phyloP scores from a whole-genome alignment of 2,329 filamentous ascomycete genomes.

The Talaromyces pinophilus region DNA sequence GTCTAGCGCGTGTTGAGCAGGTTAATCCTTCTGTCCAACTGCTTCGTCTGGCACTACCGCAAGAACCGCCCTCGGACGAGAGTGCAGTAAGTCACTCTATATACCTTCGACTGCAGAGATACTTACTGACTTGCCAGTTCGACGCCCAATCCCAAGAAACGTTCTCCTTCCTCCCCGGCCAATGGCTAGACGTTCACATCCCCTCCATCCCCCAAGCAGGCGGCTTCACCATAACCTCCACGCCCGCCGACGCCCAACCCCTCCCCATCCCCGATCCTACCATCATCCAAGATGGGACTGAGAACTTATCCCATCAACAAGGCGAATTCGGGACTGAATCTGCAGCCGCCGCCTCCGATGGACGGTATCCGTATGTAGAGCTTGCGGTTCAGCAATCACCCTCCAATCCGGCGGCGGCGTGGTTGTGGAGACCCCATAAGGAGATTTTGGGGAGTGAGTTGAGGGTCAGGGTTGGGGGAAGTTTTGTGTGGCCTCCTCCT shows the following conservation, averaged over 20 bases:
- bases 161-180: constrained; percentile 72
- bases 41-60: constrained; percentile 63
- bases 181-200: constrained; percentile 84
- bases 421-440: constrained; percentile 65
- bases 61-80: constrained; percentile 39
- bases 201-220: constrained; percentile 70
- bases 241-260: constrained; percentile 58
- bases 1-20: constrained; percentile 60
- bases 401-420: constrained; percentile 70
- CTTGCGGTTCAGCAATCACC: constrained; percentile 75
- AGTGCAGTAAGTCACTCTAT: constrained; percentile 47
- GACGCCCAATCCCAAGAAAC: constrained; percentile 29
- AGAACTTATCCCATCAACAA: constrained; percentile 16
- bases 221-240: constrained; percentile 84
- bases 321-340: constrained; percentile 28
- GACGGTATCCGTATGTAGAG: constrained; percentile 62
- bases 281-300: constrained; percentile 18
- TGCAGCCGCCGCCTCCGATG: constrained; percentile 29
- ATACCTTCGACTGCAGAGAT: background rate
- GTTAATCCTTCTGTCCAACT: constrained; percentile 69
- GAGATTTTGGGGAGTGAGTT: constrained; percentile 63
- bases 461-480: constrained; percentile 72
- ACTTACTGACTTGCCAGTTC: constrained; percentile 6
- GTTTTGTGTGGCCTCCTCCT: constrained; percentile 75
- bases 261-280: constrained; percentile 31